A percentile compares a stretch with the other conserved stretches of the same genome.
Conservation (phyloP, 2,329 filamentous ascomycete genomes). For the Colletotrichum lupini region DNA sequence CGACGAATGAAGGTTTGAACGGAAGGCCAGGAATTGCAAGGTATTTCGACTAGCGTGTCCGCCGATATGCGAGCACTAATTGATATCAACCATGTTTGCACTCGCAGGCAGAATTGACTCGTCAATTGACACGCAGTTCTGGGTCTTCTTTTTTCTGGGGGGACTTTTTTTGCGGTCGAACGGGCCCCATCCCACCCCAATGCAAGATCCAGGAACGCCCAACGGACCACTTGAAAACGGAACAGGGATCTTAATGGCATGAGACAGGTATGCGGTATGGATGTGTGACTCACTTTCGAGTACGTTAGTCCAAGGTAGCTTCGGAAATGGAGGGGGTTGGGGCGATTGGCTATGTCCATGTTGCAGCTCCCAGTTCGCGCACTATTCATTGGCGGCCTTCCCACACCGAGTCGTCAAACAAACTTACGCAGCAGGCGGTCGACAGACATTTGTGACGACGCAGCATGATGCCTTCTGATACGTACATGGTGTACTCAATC, state of each 20-base stretch:
- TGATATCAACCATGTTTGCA: slow-evolving; percentile 5
- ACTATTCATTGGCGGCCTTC: slow-evolving; percentile 31
- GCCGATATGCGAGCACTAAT: slow-evolving; percentile 32
- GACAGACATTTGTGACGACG: slow-evolving; percentile 23
- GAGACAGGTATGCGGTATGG: slow-evolving; percentile 38
- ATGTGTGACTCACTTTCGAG: slow-evolving; percentile 33
- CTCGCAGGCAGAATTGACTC: slow-evolving; percentile 33
- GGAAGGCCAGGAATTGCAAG: slow-evolving; percentile 26
- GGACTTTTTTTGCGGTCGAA: slow-evolving; percentile 8
- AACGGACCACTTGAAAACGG: slow-evolving; percentile 26
- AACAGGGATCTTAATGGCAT: slow-evolving; percentile 36
- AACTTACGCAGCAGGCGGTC: not conserved
- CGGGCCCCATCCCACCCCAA: slow-evolving; percentile 8
- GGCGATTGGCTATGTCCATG: slow-evolving; percentile 29
- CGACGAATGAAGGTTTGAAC: slow-evolving; percentile 23
- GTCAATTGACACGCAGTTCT: slow-evolving; percentile 32
- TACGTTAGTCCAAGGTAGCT: slow-evolving; percentile 18
- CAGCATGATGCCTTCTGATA: slow-evolving; percentile 9
- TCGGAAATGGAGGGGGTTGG: slow-evolving; percentile 33
- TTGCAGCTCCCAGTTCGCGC: slow-evolving; percentile 27
- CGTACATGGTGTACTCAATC: not conserved
- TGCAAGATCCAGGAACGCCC: slow-evolving; percentile 38
- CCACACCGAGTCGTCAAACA: slow-evolving; percentile 34
- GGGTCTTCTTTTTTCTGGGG: not conserved
- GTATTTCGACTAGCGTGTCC: slow-evolving; percentile 30